Evolutionary conservation across 257 asterid genomes (phyloP), one percentile per base, ranked within the genome.

Genomic region (Coffea canephora): DNA sequence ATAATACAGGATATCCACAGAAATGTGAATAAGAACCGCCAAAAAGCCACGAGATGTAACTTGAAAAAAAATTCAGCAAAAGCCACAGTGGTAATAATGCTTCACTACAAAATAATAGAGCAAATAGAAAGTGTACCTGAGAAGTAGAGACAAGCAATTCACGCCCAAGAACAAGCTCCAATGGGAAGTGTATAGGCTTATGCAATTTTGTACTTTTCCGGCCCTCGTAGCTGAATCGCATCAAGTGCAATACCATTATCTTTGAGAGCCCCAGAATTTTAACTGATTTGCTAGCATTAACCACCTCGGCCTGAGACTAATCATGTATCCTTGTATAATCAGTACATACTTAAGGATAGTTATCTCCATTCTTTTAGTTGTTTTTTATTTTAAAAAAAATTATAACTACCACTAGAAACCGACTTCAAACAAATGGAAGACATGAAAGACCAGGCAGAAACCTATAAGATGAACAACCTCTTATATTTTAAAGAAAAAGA

Each of bases 141-240:
- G 88, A 78, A 46, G 92, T 84, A 78, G 91, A 91, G 76, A 87
- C 90, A 6, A 93, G 95, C 84, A 91, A 85, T 69, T 93, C 97
- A 54, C 82, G 91, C 69, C 91, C 91, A 74, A 93, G 79, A 75
- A 88, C 87, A 73, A 93, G 91, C 88, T 91, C 95, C 90, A 91
- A 79, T 8, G 97, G 97, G 69, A 93, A 93, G 83, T 75, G 91
- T 79, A 93, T 91, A 69, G 90, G 83, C 81, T 91, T 91, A 85
- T 89, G 92, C 87, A 93, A 82, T 78, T 93, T 93, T 64, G 93
- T 89, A 87, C 97, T 88, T 80, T 95, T 91, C 84, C 89, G 87
- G 67, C 92, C 87, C 80, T 91, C 97, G n/a, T 89, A 93, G 88
- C 90, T 90, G 88, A 93, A 93, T 61, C 97, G 93, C 97, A 91